phyloP scores from a whole-genome alignment of 495 filamentous ascomycete species.

The Penicillium ochrochloron region DNA sequence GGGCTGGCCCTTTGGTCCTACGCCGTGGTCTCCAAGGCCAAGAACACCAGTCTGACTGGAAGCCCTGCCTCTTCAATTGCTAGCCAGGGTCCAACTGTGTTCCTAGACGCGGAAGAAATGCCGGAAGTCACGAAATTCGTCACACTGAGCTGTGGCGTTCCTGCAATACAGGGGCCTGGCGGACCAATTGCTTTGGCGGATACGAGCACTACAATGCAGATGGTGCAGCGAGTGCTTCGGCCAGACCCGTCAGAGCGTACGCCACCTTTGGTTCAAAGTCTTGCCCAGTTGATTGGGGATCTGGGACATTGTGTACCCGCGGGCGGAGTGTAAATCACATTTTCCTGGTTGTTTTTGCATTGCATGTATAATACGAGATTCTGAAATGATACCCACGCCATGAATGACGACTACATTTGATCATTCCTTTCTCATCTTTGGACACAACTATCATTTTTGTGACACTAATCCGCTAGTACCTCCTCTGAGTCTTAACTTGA shows the following conservation, averaged over 20 bases:
- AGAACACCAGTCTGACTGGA: constrained; percentile 27
- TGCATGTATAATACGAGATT: constrained; percentile 11
- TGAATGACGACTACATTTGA: constrained; percentile 3
- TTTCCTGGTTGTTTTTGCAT: background rate
- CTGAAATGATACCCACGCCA: constrained; percentile 20
- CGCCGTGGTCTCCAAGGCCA: constrained; percentile 50
- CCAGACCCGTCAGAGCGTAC: constrained; percentile 33
- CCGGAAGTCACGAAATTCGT: constrained; percentile 52
- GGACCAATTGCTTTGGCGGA: constrained; percentile 33
- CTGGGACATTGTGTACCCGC: constrained; percentile 39
- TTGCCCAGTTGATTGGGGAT: constrained; percentile 59
- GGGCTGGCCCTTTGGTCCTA: constrained; percentile 65
- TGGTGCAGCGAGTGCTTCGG: constrained; percentile 31
- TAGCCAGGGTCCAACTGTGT: constrained; percentile 35
- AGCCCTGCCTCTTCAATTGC: constrained; percentile 15
- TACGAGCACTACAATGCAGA: constrained; percentile 30
- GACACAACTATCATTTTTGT: background rate
- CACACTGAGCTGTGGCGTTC: constrained; percentile 47
- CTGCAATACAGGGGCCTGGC: constrained; percentile 42
- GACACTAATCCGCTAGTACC: background rate
- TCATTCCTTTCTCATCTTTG: background rate
- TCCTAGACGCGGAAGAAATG: constrained; percentile 54
- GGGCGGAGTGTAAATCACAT: constrained; percentile 2
- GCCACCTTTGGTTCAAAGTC: constrained; percentile 57
- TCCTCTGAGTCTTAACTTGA: background rate